phyloP scores from a whole-genome alignment of 2,329 filamentous ascomycete genomes.

The Mycosphaerella sp. region DNA sequence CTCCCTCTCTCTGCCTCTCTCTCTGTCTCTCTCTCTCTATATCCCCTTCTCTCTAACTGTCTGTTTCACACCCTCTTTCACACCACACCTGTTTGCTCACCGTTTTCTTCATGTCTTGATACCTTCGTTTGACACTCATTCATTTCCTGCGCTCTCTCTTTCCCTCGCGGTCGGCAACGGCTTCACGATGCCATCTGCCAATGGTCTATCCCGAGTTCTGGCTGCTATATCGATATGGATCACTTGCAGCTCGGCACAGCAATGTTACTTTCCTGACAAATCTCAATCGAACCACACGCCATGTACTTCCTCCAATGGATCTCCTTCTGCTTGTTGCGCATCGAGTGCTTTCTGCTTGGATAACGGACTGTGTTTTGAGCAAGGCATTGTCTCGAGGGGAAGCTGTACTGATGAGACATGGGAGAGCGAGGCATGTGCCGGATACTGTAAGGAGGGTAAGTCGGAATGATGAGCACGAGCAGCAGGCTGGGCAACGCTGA shows the following conservation, averaged over 20 bases:
- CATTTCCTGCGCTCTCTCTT: background rate
- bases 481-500: constrained; percentile 8
- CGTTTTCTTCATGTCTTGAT: constrained; percentile 4
- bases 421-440: constrained; percentile 27
- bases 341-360: constrained; percentile 30
- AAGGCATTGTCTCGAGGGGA: constrained; percentile 27
- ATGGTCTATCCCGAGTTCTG: constrained; percentile 12
- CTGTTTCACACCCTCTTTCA: background rate
- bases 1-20: background rate
- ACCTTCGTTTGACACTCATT: constrained; percentile 4
- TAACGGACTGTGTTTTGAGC: constrained; percentile 31
- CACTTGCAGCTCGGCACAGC: constrained; percentile 18
- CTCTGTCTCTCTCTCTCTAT: background rate
- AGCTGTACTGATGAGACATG: constrained; percentile 33
- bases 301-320: constrained; percentile 16
- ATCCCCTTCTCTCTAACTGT: too few species aligned
- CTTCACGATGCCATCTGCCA: constrained; percentile 9
- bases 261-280: constrained; percentile 31
- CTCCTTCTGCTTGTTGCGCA: constrained; percentile 28
- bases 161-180: constrained; percentile 2
- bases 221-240: constrained; percentile 13
- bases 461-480: background rate
- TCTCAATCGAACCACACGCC: constrained; percentile 24
- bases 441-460: constrained; percentile 29
- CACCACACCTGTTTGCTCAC: constrained; percentile 1